Evolutionary conservation across 495 filamentous ascomycete genomes (phyloP), one percentile per base, ranked within the genome.

Genomic region (Podospora fimiseda): DNA sequence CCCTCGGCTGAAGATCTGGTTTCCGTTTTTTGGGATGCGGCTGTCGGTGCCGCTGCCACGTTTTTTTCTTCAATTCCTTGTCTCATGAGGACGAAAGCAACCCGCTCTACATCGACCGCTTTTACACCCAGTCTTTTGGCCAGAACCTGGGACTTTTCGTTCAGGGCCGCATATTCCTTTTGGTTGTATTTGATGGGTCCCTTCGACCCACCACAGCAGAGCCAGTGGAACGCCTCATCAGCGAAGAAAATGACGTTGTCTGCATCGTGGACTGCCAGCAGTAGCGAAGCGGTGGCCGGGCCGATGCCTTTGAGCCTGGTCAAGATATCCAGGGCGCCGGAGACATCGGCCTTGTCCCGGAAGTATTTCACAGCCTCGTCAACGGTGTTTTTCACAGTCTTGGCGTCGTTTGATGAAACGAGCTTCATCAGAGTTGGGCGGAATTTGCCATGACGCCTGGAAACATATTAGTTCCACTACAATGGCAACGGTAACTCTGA

Each of bases 161-260:
- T 77, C 42, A 92, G 51, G 24, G 67, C 61, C 30, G 67, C 57
- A 61, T 89, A 90, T 62, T 89, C 86, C 40, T 78, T 74, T 20
- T 71, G 52, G 45, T 74, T 83, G 66, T 90, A 90, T 62, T 84
- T 85, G 59, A 86, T 74, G 19, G 67, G 58, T 0, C 54, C 53
- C 50, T 65, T 66, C 55, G 74, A 69, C 37, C 72, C 80, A 40
- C 65, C 66, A 57, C 60, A 60, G 63, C 74, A 79, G 13, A 86
- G 59, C 84, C 84, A 90, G 51, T 81, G 73, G 62, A 80, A 90
- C 18, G 81, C 70, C 69, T 90, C 86, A 57, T 92, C 87, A 22
- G 83, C 85, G 68, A 87, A 90, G 65, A 90, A 92, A 1, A 87
- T 80, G 9, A 84, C 72, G 16, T 75, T 68, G 0, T 70, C 60